phyloP scores from a whole-genome alignment of 345 rosid genomes.

The Euphorbia lathyris region DNA sequence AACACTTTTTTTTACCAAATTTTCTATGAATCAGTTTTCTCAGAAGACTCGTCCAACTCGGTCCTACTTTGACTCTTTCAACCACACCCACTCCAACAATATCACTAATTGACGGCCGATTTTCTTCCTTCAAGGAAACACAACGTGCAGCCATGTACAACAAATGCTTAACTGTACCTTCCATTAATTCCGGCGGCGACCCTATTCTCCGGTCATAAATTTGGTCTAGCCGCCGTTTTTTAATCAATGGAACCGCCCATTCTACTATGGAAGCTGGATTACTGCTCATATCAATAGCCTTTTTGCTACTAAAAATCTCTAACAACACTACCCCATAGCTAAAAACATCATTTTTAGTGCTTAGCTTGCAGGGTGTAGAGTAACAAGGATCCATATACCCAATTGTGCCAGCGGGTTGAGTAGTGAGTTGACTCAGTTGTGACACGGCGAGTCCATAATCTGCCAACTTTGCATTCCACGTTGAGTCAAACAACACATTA shows the following conservation, averaged over 20 bases:
- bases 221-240: slow-evolving; percentile 24
- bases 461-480: slow-evolving; percentile 53
- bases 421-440: slow-evolving; percentile 6
- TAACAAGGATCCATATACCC: slow-evolving; percentile 77
- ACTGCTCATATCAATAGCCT: slow-evolving; percentile 49
- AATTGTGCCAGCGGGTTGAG: slow-evolving; percentile 64
- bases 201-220: slow-evolving; percentile 44
- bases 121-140: slow-evolving; percentile 35
- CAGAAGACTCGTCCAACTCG: slow-evolving; percentile 37
- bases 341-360: slow-evolving; percentile 55
- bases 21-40: slow-evolving; percentile 33
- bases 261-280: slow-evolving; percentile 55
- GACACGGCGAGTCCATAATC: slow-evolving; percentile 66
- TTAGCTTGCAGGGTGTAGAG: slow-evolving; percentile 47
- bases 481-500: slow-evolving; percentile 54
- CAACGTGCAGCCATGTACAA: slow-evolving; percentile 55
- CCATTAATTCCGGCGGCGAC: slow-evolving; percentile 25
- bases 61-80: slow-evolving; percentile 26
- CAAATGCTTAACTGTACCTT: slow-evolving; percentile 33
- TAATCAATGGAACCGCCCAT: slow-evolving; percentile 58
- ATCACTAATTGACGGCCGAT: slow-evolving; percentile 48
- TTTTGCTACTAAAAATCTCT: slow-evolving; percentile 65
- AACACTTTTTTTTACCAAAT: slow-evolving; percentile 27
- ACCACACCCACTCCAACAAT: slow-evolving; percentile 38
- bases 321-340: slow-evolving; percentile 66